Base-by-base conservation (phyloP, 2,329 filamentous ascomycete genomes). In the Pestalotiopsis sp. region DNA sequence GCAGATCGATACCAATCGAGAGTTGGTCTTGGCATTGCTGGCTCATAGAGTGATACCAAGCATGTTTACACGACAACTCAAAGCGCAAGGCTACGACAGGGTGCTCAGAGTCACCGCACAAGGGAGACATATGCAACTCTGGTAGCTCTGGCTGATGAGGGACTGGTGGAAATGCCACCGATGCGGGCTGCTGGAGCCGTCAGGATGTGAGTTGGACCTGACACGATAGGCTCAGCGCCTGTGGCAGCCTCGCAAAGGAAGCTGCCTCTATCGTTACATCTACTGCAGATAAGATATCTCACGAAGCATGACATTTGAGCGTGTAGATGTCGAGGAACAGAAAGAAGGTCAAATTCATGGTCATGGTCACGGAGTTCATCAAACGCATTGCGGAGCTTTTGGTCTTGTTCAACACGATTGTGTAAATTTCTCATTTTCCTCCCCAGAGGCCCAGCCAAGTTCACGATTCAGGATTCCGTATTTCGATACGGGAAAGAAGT, bases 11-110 rank as follows among this genome's bases (percentile, higher is more conserved):
- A 75, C 63, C 70, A 75, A 66, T 76, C 75, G 56, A 77, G 85
- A 61, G 82, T 88, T 31, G 87, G 87, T 11, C 77, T 89, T 14
- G 87, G 87, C 1, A 88, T 89, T 77, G 86, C 83, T 57, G 83
- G 83, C 65, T 81, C 84, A 31, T 86, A 77, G 71, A 70, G 71
- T 70, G 69, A 40, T 20, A 52, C n/a, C 5, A 12, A 49, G 61
- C 61, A 64, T 64, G 61, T 64, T 45, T 49, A 17, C 14, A 40
- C 13, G 61, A 23, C 49, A 9, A 40, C 61, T 27, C 38, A 49
- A 7, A 40, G 25, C 9, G 13, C 14, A 27, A 25, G 49, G 20
- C 6, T n/a, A 20, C 17, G 45, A n/a, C 14, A 17, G 7, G 20
- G 45, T 52, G 45, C 11, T 52, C 17, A 52, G n/a, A 52, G 45